Percentiles rank a stretch among this genome's conserved stretches.
These are phyloP conservation scores for Auricularia heimuer DNA, from an alignment of 768 basidiomycete species.

Conservation along the genomic window DNA sequence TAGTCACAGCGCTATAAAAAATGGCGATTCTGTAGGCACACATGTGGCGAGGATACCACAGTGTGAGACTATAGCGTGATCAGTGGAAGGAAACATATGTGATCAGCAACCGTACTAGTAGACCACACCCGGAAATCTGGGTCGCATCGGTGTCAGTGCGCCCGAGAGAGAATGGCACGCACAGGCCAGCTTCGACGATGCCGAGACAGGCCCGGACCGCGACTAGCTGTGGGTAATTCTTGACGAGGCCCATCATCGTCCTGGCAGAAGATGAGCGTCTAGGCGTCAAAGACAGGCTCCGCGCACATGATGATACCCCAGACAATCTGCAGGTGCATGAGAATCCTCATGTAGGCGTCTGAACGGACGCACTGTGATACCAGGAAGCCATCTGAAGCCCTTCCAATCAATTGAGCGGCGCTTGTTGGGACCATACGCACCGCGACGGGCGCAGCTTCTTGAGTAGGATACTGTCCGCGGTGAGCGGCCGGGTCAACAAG, in stretches of 20 bases:
- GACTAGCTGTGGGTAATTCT: slow-evolving; percentile 52
- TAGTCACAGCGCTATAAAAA: slow-evolving; percentile 56
- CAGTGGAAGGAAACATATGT: background rate
- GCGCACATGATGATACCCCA: slow-evolving; percentile 60
- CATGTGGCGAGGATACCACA: slow-evolving; percentile 60
- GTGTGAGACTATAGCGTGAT: slow-evolving; percentile 35
- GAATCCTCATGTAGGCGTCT: background rate
- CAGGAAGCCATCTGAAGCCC: slow-evolving; percentile 46
- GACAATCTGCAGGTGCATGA: slow-evolving; percentile 28
- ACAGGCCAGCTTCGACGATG: slow-evolving; percentile 53
- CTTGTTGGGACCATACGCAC: slow-evolving; percentile 18
- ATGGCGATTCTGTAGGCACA: slow-evolving; percentile 50
- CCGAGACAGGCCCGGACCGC: slow-evolving; percentile 51
- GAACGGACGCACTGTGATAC: slow-evolving; percentile 38
- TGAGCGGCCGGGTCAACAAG: background rate
- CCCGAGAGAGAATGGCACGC: background rate
- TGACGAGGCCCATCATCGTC: slow-evolving; percentile 58
- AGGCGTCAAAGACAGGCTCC: background rate
- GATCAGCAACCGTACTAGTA: slow-evolving; percentile 46
- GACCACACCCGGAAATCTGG: slow-evolving; percentile 52
- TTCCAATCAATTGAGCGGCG: slow-evolving; percentile 4
- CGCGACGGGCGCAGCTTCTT: slow-evolving; percentile 57
- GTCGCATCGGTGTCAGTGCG: background rate
- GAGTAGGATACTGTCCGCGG: slow-evolving; percentile 34
- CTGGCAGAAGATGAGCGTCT: slow-evolving; percentile 20